Conservation (phyloP, 345 rosid species). For the Citrus mangshanensis region DNA sequence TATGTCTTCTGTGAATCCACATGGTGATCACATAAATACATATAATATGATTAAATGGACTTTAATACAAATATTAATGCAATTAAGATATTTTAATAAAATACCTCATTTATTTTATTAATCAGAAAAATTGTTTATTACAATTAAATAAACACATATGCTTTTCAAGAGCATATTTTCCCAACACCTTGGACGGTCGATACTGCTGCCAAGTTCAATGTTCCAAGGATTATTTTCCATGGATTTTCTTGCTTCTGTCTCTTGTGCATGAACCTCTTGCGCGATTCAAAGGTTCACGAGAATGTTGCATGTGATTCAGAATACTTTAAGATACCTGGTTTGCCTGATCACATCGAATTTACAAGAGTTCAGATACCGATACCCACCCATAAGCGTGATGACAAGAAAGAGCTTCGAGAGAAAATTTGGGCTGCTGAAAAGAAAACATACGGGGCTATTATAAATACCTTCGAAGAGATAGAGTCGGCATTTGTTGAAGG, state of each 20-base stretch:
- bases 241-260: slow-evolving; percentile 4
- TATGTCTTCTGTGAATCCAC: too few species aligned
- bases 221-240: not conserved
- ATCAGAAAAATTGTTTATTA: too few species aligned
- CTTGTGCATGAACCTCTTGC: not conserved
- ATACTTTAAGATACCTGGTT: slow-evolving; percentile 23
- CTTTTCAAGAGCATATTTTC: too few species aligned
- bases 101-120: too few species aligned
- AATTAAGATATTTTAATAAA: too few species aligned
- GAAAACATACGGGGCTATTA: not conserved
- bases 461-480: not conserved
- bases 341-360: slow-evolving; percentile 23
- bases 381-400: not conserved
- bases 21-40: too few species aligned
- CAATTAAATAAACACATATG: too few species aligned
- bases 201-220: not conserved
- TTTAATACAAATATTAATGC: too few species aligned
- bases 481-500: not conserved
- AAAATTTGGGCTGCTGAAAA: slow-evolving; percentile 6
- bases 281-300: slow-evolving; percentile 26
- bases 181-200: not conserved
- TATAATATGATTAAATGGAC: too few species aligned
- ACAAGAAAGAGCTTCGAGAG: not conserved
- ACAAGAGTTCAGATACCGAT: slow-evolving; percentile 17
- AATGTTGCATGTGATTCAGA: slow-evolving; percentile 23